Evolutionary conservation across 495 filamentous ascomycete species (phyloP), one percentile per base, ranked within the genome.

Genomic region (Cercophora newfieldiana): DNA sequence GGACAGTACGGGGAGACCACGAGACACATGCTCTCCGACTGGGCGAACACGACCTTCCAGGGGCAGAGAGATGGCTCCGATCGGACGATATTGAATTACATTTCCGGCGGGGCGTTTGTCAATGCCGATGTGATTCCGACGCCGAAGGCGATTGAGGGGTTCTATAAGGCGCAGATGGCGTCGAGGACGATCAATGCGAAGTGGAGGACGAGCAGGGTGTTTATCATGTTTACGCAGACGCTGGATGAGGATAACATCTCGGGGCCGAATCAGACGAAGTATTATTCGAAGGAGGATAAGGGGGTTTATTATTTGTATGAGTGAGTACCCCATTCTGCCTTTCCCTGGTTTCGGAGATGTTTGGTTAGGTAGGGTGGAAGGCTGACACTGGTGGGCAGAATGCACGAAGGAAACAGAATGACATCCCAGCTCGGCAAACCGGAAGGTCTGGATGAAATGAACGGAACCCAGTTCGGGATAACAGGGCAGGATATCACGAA

Each of bases 391-490:
- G n/a, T 22, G 6, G 24, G 8, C 31, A 59, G 57, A 33, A 59
- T 59, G 26, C 26, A 59, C 22, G 57, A 59, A 37, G 25, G 57
- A n/a, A 31, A 19, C 14, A 30, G 57, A 30, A 59, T 59, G 57
- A 29, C 25, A 16, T 59, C 57, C 7, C 25, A 33, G 22, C 57
- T 37, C 12, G 28, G 26, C 7, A 59, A 59, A 22, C 57, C 57
- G n/a, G 57, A 59, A 21, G 57, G 57, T 6, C 33, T 59, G 18
- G 57, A 59, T 30, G 57, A 59, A 14, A 16, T 59, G 14, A 59
- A 59, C 57, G 57, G 57, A 30, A 59, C 57, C n/a, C 30, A 59
- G 26, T 59, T 59, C 19, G 57, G 57, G 57, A 59, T 59, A 59
- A 6, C 12, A 8, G 57, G 57, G 26, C 29, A 31, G 18, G 28